phyloP scores from a whole-genome alignment of 139 green algal genomes.

The Yamagishiella unicocca region DNA sequence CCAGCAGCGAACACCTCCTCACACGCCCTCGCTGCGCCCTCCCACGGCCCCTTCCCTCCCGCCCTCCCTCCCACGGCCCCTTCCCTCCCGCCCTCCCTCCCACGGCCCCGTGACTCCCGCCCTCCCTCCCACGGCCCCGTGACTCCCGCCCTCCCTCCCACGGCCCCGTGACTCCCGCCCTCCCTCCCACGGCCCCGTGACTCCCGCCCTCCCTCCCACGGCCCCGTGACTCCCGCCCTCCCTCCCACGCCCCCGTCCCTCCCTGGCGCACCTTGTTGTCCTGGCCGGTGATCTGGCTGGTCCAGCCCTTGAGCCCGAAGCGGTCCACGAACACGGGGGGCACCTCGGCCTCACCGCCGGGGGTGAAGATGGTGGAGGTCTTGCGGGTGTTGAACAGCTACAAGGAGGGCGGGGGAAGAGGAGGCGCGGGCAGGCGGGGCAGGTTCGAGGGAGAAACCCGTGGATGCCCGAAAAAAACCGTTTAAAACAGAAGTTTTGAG shows the following conservation, averaged over 20 bases:
- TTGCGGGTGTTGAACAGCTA: conserved; percentile 92
- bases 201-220: not conserved
- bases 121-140: too few relatives aligned
- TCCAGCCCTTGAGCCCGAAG: conserved; percentile 87
- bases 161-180: not conserved
- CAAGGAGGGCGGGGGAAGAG: not conserved
- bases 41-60: too few relatives aligned
- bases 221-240: not conserved
- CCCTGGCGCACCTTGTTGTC: conserved; percentile 65
- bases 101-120: too few relatives aligned
- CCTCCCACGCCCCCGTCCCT: not conserved
- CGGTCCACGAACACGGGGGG: conserved; percentile 95
- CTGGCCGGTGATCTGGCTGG: conserved; percentile 64
- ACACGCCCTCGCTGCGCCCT: too few relatives aligned
- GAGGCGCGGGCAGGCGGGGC: not conserved
- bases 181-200: not conserved
- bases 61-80: too few relatives aligned
- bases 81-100: too few relatives aligned
- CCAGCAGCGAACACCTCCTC: too few relatives aligned
- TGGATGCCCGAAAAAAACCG: too few relatives aligned
- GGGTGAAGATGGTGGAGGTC: conserved; percentile 90
- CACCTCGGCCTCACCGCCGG: conserved; percentile 83
- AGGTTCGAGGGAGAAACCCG: too few relatives aligned
- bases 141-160: not conserved
- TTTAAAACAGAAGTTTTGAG: too few relatives aligned